These are phyloP conservation scores for Pachyrhizus erosus DNA, from an alignment of 306 rosid species.

Conservation along the genomic window DNA sequence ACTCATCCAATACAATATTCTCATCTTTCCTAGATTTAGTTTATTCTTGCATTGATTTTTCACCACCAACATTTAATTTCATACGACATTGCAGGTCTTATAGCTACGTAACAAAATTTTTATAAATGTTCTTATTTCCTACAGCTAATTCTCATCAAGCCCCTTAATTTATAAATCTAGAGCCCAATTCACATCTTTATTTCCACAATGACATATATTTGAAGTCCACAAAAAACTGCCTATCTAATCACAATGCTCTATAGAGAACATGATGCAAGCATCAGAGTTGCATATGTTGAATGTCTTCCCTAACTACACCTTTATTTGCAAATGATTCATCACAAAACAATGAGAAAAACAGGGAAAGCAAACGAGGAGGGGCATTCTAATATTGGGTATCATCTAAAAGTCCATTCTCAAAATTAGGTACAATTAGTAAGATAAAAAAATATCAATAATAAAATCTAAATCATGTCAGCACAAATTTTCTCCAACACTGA, in stretches of 20 bases:
- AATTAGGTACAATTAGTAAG: not conserved
- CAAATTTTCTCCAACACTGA: conserved; percentile 6
- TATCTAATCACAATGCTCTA: not conserved
- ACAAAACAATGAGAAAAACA: conserved; percentile 28
- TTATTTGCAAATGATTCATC: conserved; percentile 3
- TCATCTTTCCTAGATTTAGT: not conserved
- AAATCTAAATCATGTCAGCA: conserved; percentile 7
- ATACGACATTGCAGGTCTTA: not conserved
- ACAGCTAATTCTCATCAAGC: conserved; percentile 15
- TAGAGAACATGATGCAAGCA: not conserved
- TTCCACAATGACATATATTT: not conserved
- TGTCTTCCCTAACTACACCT: not conserved
- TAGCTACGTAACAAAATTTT: not conserved
- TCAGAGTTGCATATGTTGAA: conserved; percentile 20
- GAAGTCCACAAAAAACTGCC: conserved; percentile 4
- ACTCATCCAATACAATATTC: not conserved
- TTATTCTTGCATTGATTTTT: not conserved
- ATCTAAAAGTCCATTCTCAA: not conserved
- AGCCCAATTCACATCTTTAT: conserved; percentile 11
- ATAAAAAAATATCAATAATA: conserved; percentile 15
- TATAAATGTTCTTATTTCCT: not conserved
- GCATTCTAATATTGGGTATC: not conserved
- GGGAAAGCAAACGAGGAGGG: not conserved
- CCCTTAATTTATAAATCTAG: not conserved
- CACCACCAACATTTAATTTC: not conserved